Conservation (phyloP, 2,329 filamentous ascomycete genomes). For the Didymella lethalis region DNA sequence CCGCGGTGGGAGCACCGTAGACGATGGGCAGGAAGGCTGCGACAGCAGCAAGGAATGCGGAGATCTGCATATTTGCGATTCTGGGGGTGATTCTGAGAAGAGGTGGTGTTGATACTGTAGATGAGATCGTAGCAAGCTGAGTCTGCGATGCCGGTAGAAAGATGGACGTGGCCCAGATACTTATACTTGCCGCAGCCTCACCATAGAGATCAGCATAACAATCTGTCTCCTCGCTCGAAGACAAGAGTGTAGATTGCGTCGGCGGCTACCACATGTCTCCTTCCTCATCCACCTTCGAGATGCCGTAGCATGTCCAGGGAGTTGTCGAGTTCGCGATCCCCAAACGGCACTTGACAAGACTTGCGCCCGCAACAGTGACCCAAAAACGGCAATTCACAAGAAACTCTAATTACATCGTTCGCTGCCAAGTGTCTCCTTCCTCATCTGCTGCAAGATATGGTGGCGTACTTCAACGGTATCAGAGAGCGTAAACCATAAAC, state of each 20-base stretch:
- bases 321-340: constrained; percentile 25
- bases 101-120: constrained; percentile 30
- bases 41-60: constrained; percentile 51
- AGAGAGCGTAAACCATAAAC: constrained; percentile 25
- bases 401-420: constrained; percentile 13
- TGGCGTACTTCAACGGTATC: constrained; percentile 20
- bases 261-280: constrained; percentile 19
- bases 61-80: constrained; percentile 50
- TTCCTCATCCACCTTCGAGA: constrained; percentile 26
- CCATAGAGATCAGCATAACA: constrained; percentile 13
- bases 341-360: constrained; percentile 29
- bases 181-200: constrained; percentile 28
- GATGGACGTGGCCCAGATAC: constrained; percentile 18
- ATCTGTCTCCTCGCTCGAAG: constrained; percentile 10
- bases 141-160: constrained; percentile 26
- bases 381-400: background rate
- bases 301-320: constrained; percentile 16
- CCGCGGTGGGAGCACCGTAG: constrained; percentile 52
- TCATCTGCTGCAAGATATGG: constrained; percentile 24
- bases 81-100: constrained; percentile 35
- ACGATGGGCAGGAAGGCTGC: constrained; percentile 52
- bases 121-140: constrained; percentile 35
- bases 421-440: constrained; percentile 27
- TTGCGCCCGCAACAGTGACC: constrained; percentile 7
- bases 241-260: constrained; percentile 17